These are phyloP conservation scores for Xanthoparmelia taractica DNA, from an alignment of 495 filamentous ascomycete genomes.

Conservation along the genomic window DNA sequence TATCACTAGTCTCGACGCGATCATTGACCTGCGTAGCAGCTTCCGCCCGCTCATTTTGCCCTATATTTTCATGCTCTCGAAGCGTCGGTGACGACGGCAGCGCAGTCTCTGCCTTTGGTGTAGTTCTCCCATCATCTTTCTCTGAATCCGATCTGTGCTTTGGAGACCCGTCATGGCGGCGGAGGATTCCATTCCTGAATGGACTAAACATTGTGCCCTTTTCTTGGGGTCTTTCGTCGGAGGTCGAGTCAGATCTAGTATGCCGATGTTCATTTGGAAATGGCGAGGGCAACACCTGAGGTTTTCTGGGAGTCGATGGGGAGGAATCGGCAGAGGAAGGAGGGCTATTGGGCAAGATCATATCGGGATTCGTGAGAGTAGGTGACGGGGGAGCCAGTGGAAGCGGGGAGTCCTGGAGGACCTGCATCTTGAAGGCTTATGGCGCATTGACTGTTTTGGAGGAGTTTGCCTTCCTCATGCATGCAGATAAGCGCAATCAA, in stretches of 20 bases:
- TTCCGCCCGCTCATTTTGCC: constrained; percentile 8
- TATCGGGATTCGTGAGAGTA: constrained; percentile 85
- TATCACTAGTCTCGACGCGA: constrained; percentile 10
- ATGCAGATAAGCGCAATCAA: constrained; percentile 12
- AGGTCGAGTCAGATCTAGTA: constrained; percentile 11
- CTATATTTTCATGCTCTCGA: constrained; percentile 8
- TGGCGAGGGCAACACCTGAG: constrained; percentile 14
- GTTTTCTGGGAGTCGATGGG: constrained; percentile 10
- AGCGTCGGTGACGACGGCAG: constrained; percentile 20
- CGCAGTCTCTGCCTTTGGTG: constrained; percentile 10
- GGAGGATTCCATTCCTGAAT: constrained; percentile 22
- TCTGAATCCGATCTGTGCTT: constrained; percentile 17
- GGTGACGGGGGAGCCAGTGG: constrained; percentile 52
- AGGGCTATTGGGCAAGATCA: constrained; percentile 72
- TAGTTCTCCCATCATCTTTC: constrained; percentile 10
- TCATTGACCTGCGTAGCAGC: constrained; percentile 13
- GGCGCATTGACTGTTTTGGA: constrained; percentile 15
- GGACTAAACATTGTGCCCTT: constrained; percentile 20
- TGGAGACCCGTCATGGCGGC: constrained; percentile 13
- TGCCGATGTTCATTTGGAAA: constrained; percentile 9
- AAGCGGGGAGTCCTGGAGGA: constrained; percentile 5
- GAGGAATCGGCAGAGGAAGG: constrained; percentile 29
- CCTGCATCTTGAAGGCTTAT: constrained; percentile 19
- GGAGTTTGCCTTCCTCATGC: constrained; percentile 13
- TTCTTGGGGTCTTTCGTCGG: constrained; percentile 16